Evolutionary conservation across 805 yeast genomes (phyloP).

Genomic region (Komagataella phaffii): DNA sequence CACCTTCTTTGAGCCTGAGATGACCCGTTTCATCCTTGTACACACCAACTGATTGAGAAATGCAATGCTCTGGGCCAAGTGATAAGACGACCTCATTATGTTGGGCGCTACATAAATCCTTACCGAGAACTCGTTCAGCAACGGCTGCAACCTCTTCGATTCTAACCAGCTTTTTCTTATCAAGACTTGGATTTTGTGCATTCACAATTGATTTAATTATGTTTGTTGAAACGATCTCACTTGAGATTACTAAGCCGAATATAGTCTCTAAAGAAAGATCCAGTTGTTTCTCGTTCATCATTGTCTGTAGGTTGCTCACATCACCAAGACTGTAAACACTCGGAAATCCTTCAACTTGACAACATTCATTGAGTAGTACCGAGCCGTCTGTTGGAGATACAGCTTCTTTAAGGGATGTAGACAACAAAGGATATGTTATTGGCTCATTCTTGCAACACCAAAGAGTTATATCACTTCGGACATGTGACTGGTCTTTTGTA

Average conservation of each 20-base stretch:
- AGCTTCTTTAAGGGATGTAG: constrained; percentile 1
- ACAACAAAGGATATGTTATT: constrained; percentile 1
- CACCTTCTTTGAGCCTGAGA: neutral
- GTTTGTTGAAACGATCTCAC: constrained; percentile 5
- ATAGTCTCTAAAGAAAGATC: constrained; percentile 3
- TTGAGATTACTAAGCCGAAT: constrained; percentile 3
- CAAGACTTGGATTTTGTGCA: neutral
- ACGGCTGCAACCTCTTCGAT: neutral
- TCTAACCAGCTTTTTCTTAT: neutral
- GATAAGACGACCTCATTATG: neutral
- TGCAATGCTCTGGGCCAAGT: neutral
- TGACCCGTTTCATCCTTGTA: neutral
- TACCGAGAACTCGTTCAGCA: neutral
- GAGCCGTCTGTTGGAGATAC: constrained; percentile 4
- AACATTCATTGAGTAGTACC: constrained; percentile 2
- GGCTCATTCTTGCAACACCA: constrained; percentile 5
- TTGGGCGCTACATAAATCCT: neutral
- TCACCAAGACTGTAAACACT: constrained; percentile 5
- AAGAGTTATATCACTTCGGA: constrained; percentile 3
- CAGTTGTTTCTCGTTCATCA: constrained; percentile 1
- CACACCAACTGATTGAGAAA: neutral
- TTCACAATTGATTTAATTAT: neutral
- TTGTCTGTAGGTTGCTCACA: constrained; percentile 3
- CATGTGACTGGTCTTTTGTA: constrained; percentile 2
- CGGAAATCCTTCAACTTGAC: neutral